These are phyloP conservation scores for Coccomyxa sp. DNA, from an alignment of 139 green algal genomes.

Conservation along the genomic window DNA sequence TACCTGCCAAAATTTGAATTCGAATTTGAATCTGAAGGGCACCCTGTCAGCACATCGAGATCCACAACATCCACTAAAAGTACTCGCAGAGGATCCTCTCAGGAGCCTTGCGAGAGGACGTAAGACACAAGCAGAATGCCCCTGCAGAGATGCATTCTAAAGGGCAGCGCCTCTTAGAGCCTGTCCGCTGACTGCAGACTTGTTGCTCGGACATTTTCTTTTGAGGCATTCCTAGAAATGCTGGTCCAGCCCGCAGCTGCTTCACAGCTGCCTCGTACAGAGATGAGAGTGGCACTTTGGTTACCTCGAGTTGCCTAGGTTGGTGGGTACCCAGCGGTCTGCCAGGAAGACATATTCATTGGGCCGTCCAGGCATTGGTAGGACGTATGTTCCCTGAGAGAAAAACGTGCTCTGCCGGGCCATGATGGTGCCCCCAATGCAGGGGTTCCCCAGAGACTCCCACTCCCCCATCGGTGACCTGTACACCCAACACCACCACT, in stretches of 20 bases:
- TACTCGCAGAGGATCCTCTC: neutral
- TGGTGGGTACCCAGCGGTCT: slow-evolving; percentile 19
- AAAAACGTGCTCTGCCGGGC: slow-evolving; percentile 17
- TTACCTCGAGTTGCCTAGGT: slow-evolving; percentile 21
- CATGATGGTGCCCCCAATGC: slow-evolving; percentile 5
- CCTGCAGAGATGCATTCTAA: neutral
- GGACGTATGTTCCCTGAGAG: slow-evolving; percentile 24
- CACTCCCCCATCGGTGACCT: slow-evolving; percentile 12
- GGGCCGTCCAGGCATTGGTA: slow-evolving; percentile 7
- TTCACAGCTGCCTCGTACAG: neutral
- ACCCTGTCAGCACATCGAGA: neutral
- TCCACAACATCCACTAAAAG: neutral
- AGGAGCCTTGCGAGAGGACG: no score
- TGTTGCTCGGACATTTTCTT: neutral
- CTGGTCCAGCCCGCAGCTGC: no score
- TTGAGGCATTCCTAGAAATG: no score
- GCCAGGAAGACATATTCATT: slow-evolving; percentile 33
- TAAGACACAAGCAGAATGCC: neutral
- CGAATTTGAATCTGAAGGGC: neutral
- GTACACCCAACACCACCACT: neutral
- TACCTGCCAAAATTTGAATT: slow-evolving; percentile 12
- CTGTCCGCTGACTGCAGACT: neutral
- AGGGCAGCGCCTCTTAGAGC: no score
- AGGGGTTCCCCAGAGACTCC: slow-evolving; percentile 35
- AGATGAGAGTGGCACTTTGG: no score